Conservation (phyloP, 768 basidiomycete genomes). For the Boletus patriciae region DNA sequence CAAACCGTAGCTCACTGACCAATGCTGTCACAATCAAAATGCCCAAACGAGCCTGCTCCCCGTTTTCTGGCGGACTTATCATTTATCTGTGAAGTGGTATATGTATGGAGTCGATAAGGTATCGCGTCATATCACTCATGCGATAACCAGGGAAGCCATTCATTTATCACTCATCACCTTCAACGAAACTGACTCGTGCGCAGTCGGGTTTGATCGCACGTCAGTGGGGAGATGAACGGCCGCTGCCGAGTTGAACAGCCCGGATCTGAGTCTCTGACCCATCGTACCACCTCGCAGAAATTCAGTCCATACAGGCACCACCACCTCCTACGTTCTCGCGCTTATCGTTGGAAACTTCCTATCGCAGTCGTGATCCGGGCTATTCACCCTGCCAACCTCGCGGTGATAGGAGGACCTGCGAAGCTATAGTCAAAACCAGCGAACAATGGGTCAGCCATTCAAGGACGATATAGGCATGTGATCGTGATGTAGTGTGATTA, state of each 20-base stretch:
- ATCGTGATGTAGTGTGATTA: constrained; percentile 13
- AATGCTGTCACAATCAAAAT: constrained; percentile 5
- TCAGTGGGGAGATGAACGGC: constrained; percentile 10
- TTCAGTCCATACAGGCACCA: neutral
- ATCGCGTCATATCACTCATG: constrained; percentile 20
- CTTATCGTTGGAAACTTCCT: neutral
- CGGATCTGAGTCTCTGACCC: neutral
- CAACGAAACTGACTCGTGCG: constrained; percentile 9
- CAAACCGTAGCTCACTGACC: neutral
- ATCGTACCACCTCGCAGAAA: neutral
- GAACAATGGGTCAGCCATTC: constrained; percentile 17
- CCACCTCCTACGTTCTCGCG: neutral
- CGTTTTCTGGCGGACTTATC: neutral
- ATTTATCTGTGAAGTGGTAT: neutral
- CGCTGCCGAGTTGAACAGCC: neutral
- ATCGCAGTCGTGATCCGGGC: neutral
- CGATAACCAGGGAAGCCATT: constrained; percentile 14
- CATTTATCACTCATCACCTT: constrained; percentile 5
- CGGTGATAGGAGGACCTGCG: constrained; percentile 7
- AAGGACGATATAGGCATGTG: neutral
- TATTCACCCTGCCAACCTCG: neutral
- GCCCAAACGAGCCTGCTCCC: neutral
- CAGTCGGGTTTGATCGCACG: constrained; percentile 13
- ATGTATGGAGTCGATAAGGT: constrained; percentile 14
- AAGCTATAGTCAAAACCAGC: constrained; percentile 15